These are phyloP conservation scores for Coemansia sp. DNA, from an alignment of 371 early-diverging fungal species.

Conservation along the genomic window DNA sequence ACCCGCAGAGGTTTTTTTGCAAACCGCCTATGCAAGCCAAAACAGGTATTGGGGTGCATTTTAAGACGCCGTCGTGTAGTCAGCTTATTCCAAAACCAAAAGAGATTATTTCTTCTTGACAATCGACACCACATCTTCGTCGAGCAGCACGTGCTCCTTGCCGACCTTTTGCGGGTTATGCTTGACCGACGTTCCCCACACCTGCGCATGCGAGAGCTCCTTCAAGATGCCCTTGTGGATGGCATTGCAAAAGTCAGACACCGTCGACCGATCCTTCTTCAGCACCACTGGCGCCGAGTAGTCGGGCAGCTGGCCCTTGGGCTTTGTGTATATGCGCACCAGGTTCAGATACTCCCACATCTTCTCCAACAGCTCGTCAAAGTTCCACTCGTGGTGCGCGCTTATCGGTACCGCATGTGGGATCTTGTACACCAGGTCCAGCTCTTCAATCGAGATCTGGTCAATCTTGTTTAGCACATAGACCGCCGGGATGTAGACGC, in stretches of 20 bases:
- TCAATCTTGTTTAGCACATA: conserved; percentile 98
- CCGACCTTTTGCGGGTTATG: conserved; percentile 99
- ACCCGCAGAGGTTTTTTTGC: too few species aligned
- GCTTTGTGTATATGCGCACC: conserved; percentile 92
- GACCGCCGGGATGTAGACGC: conserved; percentile 77
- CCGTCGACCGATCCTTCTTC: conserved; percentile 66
- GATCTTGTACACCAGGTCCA: conserved; percentile 94
- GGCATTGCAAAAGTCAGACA: conserved; percentile 97
- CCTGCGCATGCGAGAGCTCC: conserved; percentile 96
- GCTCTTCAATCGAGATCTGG: conserved; percentile 89
- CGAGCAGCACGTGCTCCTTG: conserved; percentile 89
- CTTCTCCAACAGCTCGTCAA: conserved; percentile 95
- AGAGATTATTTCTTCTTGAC: conserved; percentile 66
- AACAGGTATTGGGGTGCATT: too few species aligned
- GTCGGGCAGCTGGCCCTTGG: conserved; percentile 97
- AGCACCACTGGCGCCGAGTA: conserved; percentile 97
- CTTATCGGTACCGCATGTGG: conserved; percentile 98
- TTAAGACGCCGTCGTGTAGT: too few species aligned
- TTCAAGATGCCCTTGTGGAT: conserved; percentile 96
- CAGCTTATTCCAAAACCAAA: neutral
- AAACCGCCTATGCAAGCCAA: too few species aligned
- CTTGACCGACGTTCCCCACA: conserved; percentile 99
- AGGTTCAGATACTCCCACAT: conserved; percentile 81
- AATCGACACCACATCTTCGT: conserved; percentile 99
- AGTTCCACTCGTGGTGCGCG: conserved; percentile 98